phyloP scores from a whole-genome alignment of 1,284 basidiomycete species.

The Microbotryum intermedium region DNA sequence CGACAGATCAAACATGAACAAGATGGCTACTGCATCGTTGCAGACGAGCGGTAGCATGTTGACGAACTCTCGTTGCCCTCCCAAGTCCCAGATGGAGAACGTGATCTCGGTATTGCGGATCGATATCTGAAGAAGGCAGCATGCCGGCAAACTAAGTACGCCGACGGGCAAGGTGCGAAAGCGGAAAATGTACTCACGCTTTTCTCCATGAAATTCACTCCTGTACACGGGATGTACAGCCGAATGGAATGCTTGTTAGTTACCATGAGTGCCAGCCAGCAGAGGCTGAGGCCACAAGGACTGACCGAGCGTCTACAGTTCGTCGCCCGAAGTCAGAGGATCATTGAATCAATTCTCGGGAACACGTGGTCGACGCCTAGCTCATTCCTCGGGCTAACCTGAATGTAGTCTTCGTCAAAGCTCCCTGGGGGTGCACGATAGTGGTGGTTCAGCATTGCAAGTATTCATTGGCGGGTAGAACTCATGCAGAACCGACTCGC shows the following conservation, averaged over 20 bases:
- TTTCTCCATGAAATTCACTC: constrained; percentile 81
- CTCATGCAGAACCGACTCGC: not conserved
- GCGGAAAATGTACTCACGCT: not conserved
- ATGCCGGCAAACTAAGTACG: not conserved
- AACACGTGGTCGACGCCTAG: constrained; percentile 51
- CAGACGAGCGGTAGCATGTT: constrained; percentile 97
- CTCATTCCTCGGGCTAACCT: constrained; percentile 41
- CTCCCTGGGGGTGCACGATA: not conserved
- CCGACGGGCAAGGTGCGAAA: not conserved
- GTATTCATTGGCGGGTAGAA: not conserved
- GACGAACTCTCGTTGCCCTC: constrained; percentile 91
- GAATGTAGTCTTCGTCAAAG: constrained; percentile 82
- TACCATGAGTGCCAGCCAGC: no score
- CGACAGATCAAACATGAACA: constrained; percentile 99
- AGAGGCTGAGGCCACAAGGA: constrained; percentile 12
- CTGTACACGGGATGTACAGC: constrained; percentile 41
- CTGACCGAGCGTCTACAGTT: constrained; percentile 46
- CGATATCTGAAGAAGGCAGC: constrained; percentile 54
- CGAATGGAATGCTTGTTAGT: not conserved
- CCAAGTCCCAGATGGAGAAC: constrained; percentile 98
- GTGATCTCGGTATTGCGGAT: constrained; percentile 97
- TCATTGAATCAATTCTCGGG: constrained; percentile 12
- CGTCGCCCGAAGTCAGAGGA: not conserved
- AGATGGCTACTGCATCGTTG: constrained; percentile 94
- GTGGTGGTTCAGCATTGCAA: not conserved